These are phyloP conservation scores for Exophiala calicioides DNA, from an alignment of 2,329 filamentous ascomycete species.

Conservation along the genomic window DNA sequence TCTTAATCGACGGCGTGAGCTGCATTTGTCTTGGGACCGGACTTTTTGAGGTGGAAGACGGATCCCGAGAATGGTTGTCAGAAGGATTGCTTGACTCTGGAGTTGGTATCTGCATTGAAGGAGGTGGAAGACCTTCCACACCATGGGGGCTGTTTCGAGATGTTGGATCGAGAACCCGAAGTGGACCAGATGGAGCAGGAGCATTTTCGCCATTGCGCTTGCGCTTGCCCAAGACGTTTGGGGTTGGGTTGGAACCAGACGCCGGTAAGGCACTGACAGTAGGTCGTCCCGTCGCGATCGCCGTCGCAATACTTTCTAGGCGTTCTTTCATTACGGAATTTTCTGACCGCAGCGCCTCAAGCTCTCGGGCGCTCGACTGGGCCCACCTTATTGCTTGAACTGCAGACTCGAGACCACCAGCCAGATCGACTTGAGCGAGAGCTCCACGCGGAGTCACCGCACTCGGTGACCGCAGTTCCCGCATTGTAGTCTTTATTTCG, in stretches of 20 bases:
- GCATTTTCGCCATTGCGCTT: conserved; percentile 20
- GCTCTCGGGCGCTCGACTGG: conserved; percentile 15
- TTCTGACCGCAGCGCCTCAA: conserved; percentile 24
- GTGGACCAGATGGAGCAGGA: background rate
- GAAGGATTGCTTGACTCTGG: conserved; percentile 16
- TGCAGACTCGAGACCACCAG: conserved; percentile 11
- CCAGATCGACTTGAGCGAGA: conserved; percentile 1
- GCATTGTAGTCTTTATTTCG: conserved; percentile 22
- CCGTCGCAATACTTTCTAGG: conserved; percentile 21
- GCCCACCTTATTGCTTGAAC: conserved; percentile 13
- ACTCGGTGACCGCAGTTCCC: conserved; percentile 15
- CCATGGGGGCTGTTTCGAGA: background rate
- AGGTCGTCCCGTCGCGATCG: conserved; percentile 1
- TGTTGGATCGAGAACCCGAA: background rate
- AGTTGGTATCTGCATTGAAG: conserved; percentile 14
- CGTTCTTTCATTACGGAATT: conserved; percentile 27
- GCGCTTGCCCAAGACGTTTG: conserved; percentile 22
- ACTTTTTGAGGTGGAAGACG: conserved; percentile 4
- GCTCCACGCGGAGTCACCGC: background rate
- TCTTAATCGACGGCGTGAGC: background rate
- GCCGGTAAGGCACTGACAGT: background rate
- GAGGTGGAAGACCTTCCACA: conserved; percentile 1
- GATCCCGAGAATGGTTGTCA: conserved; percentile 4
- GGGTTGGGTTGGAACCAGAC: background rate
- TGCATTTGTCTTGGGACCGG: conserved; percentile 2